A percentile compares a stretch with the other conserved stretches of the same genome.
phyloP scores from a whole-genome alignment of 2,329 filamentous ascomycete genomes.

The Chrysoporthe puriensis region DNA sequence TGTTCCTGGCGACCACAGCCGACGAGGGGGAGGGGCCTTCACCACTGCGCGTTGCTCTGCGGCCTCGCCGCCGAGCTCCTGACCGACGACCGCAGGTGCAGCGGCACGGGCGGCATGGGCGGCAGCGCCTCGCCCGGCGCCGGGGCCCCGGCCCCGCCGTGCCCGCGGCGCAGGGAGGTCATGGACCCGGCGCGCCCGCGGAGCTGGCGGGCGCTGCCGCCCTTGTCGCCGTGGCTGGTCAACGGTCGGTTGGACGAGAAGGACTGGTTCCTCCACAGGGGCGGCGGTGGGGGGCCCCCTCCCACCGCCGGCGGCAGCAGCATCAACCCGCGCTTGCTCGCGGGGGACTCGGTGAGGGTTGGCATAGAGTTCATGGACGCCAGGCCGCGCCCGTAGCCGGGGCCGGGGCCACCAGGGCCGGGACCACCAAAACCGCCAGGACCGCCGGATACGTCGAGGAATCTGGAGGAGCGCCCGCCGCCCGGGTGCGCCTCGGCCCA shows the following conservation, averaged over 20 bases:
- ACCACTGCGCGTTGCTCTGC: slow-evolving; percentile 3
- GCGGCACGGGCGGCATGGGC: slow-evolving; percentile 25
- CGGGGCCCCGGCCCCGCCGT: slow-evolving; percentile 3
- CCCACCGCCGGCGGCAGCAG: too few relatives aligned
- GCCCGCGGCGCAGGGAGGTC: slow-evolving; percentile 18
- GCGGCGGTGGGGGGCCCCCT: too few relatives aligned
- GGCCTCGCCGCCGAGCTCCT: slow-evolving; percentile 4
- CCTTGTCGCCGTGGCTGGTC: slow-evolving; percentile 26
- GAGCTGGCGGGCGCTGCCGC: slow-evolving; percentile 7
- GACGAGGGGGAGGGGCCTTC: neutral
- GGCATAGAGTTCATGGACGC: slow-evolving; percentile 13
- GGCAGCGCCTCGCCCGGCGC: slow-evolving; percentile 13
- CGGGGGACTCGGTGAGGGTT: slow-evolving; percentile 1
- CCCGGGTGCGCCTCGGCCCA: slow-evolving; percentile 22
- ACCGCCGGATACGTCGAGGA: slow-evolving; percentile 17
- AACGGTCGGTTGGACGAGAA: slow-evolving; percentile 15
- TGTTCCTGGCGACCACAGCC: too few relatives aligned
- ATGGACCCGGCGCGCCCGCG: slow-evolving; percentile 18
- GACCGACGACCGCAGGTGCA: slow-evolving; percentile 15
- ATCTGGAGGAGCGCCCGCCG: slow-evolving; percentile 5
- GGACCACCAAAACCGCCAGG: too few relatives aligned
- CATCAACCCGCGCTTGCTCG: neutral
- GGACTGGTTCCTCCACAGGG: slow-evolving; percentile 13
- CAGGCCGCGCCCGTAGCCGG: slow-evolving; percentile 2
- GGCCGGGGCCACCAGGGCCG: neutral